Evolutionary conservation across 495 filamentous ascomycete genomes (phyloP).

Genomic region (Tuber magnatum): DNA sequence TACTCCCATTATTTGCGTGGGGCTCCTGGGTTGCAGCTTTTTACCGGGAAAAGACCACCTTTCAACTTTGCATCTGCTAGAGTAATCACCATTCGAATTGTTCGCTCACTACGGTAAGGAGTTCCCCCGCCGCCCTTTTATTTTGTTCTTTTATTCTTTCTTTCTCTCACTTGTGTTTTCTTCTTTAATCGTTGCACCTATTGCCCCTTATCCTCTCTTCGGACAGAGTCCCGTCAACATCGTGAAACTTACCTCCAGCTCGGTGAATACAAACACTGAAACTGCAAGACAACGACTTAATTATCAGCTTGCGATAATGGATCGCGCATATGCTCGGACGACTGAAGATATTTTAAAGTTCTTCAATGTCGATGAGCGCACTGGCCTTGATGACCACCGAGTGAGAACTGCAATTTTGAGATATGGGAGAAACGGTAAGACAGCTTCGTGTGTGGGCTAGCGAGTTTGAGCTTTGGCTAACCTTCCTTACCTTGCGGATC

Average conservation of each 20-base stretch:
- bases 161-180: slow-evolving; percentile 29
- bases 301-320: slow-evolving; percentile 53
- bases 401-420: slow-evolving; percentile 56
- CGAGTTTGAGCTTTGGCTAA: slow-evolving; percentile 26
- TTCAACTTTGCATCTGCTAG: slow-evolving; percentile 10
- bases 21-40: not conserved
- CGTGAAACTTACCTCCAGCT: slow-evolving; percentile 5
- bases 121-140: slow-evolving; percentile 21
- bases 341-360: slow-evolving; percentile 61
- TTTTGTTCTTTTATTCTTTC: slow-evolving; percentile 37
- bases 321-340: slow-evolving; percentile 66
- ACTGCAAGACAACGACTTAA: slow-evolving; percentile 9
- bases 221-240: slow-evolving; percentile 2
- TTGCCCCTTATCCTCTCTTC: slow-evolving; percentile 17
- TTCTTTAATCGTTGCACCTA: slow-evolving; percentile 35
- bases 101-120: slow-evolving; percentile 19
- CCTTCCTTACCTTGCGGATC: slow-evolving; percentile 12
- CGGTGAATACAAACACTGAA: slow-evolving; percentile 4
- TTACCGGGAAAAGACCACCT: slow-evolving; percentile 28
- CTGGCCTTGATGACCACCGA: slow-evolving; percentile 64
- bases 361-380: slow-evolving; percentile 59
- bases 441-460: slow-evolving; percentile 8
- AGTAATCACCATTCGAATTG: slow-evolving; percentile 6
- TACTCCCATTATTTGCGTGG: not conserved
- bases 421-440: slow-evolving; percentile 80